Percentiles rank a stretch among this genome's conserved stretches.
Conservation (phyloP, 495 filamentous ascomycete species). For the Tuber brumale region DNA sequence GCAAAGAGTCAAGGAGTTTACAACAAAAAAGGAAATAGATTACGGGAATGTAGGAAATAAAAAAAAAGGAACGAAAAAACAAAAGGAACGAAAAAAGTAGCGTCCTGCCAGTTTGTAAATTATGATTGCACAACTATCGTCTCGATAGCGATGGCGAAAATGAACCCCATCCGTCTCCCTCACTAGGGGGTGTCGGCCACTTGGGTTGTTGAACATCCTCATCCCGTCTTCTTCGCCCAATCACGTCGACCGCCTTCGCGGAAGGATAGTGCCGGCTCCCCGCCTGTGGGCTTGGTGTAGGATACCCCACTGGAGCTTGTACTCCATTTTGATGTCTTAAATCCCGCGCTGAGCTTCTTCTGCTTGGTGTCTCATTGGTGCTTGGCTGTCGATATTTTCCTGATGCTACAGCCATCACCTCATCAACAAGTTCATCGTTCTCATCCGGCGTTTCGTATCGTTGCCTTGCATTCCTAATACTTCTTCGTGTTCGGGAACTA, state of each 20-base stretch:
- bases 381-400: slow-evolving; percentile 62
- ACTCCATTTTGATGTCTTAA: slow-evolving; percentile 54
- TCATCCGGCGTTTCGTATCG: slow-evolving; percentile 92
- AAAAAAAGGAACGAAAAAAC: slow-evolving; percentile 23
- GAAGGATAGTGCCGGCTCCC: slow-evolving; percentile 48
- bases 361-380: slow-evolving; percentile 24
- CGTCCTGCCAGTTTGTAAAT: slow-evolving; percentile 31
- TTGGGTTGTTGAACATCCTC: slow-evolving; percentile 52
- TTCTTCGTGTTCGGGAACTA: slow-evolving; percentile 76
- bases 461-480: slow-evolving; percentile 68
- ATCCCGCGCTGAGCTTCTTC: slow-evolving; percentile 30
- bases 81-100: slow-evolving; percentile 33
- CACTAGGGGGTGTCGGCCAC: slow-evolving; percentile 83
- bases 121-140: slow-evolving; percentile 10
- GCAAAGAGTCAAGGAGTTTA: slow-evolving; percentile 19
- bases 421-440: slow-evolving; percentile 90
- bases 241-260: slow-evolving; percentile 48
- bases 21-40: slow-evolving; percentile 10
- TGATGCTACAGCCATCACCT: slow-evolving; percentile 54
- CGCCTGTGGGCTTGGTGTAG: slow-evolving; percentile 56
- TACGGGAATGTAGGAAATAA: slow-evolving; percentile 10
- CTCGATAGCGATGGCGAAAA: slow-evolving; percentile 20
- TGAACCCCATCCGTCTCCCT: slow-evolving; percentile 65
- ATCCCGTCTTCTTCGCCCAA: slow-evolving; percentile 41
- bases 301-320: slow-evolving; percentile 60